phyloP scores from a whole-genome alignment of 129 eudicot genomes.

The Lactuca sativa region DNA sequence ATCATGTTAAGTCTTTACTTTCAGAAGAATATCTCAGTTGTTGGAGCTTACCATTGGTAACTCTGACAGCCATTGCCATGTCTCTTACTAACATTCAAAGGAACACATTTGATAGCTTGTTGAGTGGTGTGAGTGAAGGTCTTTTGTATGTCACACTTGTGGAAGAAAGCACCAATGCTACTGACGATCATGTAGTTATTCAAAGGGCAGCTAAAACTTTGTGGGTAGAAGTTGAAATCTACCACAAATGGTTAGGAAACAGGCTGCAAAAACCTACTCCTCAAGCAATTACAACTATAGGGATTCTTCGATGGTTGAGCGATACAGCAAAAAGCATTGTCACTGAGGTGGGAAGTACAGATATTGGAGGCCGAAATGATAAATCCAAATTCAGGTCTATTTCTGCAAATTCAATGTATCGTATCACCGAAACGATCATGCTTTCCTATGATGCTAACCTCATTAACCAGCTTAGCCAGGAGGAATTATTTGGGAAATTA shows the following conservation, averaged over 20 bases:
- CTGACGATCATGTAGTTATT: neutral
- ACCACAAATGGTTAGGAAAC: constrained; percentile 7
- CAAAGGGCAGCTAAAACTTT: constrained; percentile 14
- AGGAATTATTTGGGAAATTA: no score
- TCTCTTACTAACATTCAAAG: constrained; percentile 24
- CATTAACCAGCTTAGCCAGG: no score
- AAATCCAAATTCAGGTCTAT: no score
- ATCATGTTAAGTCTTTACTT: constrained; percentile 5
- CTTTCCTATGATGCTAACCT: no score
- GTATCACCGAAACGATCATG: no score
- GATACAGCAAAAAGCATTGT: no score
- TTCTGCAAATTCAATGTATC: no score
- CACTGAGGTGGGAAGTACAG: no score
- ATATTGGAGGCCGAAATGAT: no score
- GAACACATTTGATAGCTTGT: neutral
- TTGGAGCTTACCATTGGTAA: constrained; percentile 29
- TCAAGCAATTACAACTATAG: no score
- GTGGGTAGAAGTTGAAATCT: constrained; percentile 30
- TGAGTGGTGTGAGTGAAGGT: constrained; percentile 30
- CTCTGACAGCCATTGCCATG: constrained; percentile 23
- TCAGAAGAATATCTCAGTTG: constrained; percentile 7
- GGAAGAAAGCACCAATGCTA: constrained; percentile 20
- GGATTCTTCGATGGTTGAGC: no score
- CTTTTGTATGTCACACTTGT: constrained; percentile 22
- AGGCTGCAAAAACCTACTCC: neutral